Conservation (phyloP, 169 alveolate species). For the Fabrea salina region DNA sequence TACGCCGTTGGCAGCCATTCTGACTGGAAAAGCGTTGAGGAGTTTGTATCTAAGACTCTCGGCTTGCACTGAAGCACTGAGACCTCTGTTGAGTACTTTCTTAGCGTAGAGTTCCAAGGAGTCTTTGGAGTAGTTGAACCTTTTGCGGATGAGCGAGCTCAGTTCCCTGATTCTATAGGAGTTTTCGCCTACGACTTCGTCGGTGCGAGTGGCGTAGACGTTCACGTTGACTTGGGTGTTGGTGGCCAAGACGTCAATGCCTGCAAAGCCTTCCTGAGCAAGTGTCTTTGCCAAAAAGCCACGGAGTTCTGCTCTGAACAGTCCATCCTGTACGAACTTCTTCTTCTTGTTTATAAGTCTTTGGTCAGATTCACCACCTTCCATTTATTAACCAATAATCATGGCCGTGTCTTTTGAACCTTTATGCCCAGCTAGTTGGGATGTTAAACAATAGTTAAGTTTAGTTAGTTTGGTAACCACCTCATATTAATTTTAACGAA, state of each 20-base stretch:
- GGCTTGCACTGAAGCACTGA: conserved; percentile 99
- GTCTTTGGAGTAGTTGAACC: conserved; percentile 96
- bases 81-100: conserved; percentile 94
- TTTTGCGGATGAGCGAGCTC: conserved; percentile 96
- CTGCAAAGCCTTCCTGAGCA: conserved; percentile 98
- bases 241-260: conserved; percentile 96
- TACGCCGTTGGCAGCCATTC: conserved; percentile 99
- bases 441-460: too few species aligned
- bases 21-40: conserved; percentile 97
- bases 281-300: conserved; percentile 96
- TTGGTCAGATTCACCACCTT: conserved; percentile 18
- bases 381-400: too few species aligned
- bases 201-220: conserved; percentile 97
- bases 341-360: conserved; percentile 71
- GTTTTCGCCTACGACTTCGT: conserved; percentile 96
- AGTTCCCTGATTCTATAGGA: conserved; percentile 97
- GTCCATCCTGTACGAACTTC: conserved; percentile 98
- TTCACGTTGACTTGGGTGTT: conserved; percentile 93
- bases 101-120: conserved; percentile 96
- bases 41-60: conserved; percentile 97
- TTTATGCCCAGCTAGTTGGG: too few species aligned
- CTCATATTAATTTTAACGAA: too few species aligned
- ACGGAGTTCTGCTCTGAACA: conserved; percentile 98
- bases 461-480: too few species aligned
- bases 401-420: too few species aligned